Conservation (phyloP, 1,284 basidiomycete genomes). For the Bjerkandera adusta region DNA sequence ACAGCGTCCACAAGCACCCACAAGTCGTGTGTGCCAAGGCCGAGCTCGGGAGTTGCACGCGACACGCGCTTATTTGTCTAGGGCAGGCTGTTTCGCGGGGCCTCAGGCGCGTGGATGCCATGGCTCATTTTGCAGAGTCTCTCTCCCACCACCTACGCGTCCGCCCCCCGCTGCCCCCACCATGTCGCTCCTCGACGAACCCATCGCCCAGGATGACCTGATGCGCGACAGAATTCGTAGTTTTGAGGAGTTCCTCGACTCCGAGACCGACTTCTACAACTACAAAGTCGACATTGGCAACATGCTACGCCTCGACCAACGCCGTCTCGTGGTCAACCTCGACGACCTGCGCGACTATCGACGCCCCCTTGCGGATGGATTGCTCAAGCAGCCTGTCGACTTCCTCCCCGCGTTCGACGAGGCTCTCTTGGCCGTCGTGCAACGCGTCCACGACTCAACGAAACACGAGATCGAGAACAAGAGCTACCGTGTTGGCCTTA, state of each 20-base stretch:
- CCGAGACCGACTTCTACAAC: slow-evolving; percentile 74
- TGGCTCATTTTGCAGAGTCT: slow-evolving; percentile 12
- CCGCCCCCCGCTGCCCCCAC: slow-evolving; percentile 18
- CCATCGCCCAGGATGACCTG: slow-evolving; percentile 65
- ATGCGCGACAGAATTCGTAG: slow-evolving; percentile 74
- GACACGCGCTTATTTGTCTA: slow-evolving; percentile 19
- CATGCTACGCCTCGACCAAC: slow-evolving; percentile 83
- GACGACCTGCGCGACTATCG: slow-evolving; percentile 96
- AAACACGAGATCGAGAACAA: slow-evolving; percentile 85
- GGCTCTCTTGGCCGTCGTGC: slow-evolving; percentile 77
- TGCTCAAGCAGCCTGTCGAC: slow-evolving; percentile 87
- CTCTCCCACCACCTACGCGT: slow-evolving; percentile 15
- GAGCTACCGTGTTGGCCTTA: slow-evolving; percentile 87
- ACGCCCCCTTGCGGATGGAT: slow-evolving; percentile 77
- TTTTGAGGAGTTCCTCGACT: slow-evolving; percentile 87
- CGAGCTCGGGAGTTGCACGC: too few relatives aligned
- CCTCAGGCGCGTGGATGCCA: slow-evolving; percentile 3
- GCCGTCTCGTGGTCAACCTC: slow-evolving; percentile 93
- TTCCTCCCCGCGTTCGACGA: slow-evolving; percentile 93
- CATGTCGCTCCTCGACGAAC: slow-evolving; percentile 64
- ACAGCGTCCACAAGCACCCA: too few relatives aligned
- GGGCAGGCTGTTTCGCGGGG: slow-evolving; percentile 30
- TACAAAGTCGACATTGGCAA: slow-evolving; percentile 86
- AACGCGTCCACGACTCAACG: slow-evolving; percentile 73
- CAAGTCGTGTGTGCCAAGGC: too few relatives aligned